Conservation (phyloP, 2,329 filamentous ascomycete species). For the Beauveria caledonica region DNA sequence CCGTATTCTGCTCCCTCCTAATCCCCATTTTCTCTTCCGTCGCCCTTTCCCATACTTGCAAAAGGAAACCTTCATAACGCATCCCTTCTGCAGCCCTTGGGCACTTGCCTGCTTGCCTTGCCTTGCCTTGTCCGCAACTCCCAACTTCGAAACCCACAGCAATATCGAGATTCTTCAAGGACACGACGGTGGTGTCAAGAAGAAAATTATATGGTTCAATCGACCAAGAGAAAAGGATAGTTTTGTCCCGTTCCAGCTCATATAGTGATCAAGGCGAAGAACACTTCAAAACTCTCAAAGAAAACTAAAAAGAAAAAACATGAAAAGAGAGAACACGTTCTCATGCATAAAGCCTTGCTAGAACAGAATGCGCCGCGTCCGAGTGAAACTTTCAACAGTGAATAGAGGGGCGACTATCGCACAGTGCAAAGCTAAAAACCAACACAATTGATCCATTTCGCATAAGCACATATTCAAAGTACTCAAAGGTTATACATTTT, state of each 20-base stretch:
- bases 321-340: background rate
- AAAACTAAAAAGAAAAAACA: background rate
- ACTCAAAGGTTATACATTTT: constrained; percentile 19
- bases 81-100: background rate
- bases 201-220: background rate
- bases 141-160: background rate
- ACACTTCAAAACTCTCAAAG: constrained; percentile 4
- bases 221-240: constrained; percentile 1
- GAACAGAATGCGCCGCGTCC: constrained; percentile 1
- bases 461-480: constrained; percentile 10
- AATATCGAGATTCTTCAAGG: background rate
- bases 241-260: constrained; percentile 9
- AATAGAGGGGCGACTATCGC: background rate
- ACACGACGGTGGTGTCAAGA: background rate
- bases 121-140: background rate
- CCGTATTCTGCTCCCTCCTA: background rate
- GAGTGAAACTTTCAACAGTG: background rate
- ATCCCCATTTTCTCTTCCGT: background rate
- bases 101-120: constrained; percentile 1
- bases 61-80: background rate
- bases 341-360: background rate
- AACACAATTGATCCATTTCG: background rate
- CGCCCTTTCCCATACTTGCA: background rate
- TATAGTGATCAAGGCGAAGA: constrained; percentile 4
- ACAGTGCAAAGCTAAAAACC: background rate